These are phyloP conservation scores for Moesziomyces aphidis DNA, from an alignment of 1,284 basidiomycete species.

Conservation along the genomic window DNA sequence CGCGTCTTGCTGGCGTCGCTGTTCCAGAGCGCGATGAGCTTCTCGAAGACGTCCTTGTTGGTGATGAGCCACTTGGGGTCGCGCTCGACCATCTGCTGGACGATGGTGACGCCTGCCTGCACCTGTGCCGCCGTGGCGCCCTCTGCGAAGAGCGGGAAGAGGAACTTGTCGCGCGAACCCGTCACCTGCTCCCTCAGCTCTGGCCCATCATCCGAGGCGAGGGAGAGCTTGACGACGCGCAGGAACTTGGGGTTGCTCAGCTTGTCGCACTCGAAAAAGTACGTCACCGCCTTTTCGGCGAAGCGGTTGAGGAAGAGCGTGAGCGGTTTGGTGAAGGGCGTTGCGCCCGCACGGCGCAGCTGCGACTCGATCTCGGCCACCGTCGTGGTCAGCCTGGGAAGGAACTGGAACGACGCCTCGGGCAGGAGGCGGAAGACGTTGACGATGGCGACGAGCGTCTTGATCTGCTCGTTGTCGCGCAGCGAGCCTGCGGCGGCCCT, in stretches of 20 bases:
- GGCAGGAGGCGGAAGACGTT: conserved; percentile 94
- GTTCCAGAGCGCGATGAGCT: conserved; percentile 68
- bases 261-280: conserved; percentile 78
- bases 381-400: conserved; percentile 84
- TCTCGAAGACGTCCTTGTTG: conserved; percentile 63
- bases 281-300: conserved; percentile 83
- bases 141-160: conserved; percentile 58
- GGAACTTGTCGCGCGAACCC: conserved; percentile 32
- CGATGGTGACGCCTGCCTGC: conserved; percentile 74
- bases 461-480: conserved; percentile 88
- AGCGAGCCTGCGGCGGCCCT: conserved; percentile 60
- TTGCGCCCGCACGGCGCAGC: conserved; percentile 88
- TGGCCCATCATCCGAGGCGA: conserved; percentile 58
- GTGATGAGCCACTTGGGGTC: conserved; percentile 78
- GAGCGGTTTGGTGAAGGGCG: conserved; percentile 93
- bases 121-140: conserved; percentile 44
- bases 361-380: conserved; percentile 94
- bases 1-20: conserved; percentile 48
- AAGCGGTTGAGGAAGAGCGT: conserved; percentile 93
- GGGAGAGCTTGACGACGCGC: conserved; percentile 55
- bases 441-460: conserved; percentile 90
- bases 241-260: conserved; percentile 72
- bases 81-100: conserved; percentile 79
- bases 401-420: conserved; percentile 90
- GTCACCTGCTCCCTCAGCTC: conserved; percentile 58